phyloP scores from a whole-genome alignment of 2,329 filamentous ascomycete species.

The Tolypocladium amazonense region DNA sequence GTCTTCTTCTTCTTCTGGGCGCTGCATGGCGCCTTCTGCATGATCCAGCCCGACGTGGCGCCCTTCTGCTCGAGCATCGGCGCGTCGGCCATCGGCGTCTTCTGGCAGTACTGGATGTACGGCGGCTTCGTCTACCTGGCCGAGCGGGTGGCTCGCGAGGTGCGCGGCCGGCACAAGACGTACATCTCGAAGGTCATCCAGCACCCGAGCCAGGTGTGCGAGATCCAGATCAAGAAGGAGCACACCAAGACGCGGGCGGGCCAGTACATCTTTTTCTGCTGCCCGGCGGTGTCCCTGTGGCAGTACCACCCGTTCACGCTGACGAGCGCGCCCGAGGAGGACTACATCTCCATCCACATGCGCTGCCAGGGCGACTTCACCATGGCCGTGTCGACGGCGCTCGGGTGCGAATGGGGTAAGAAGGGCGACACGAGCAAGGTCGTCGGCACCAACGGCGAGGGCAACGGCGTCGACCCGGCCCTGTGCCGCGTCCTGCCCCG shows the following conservation, averaged over 20 bases:
- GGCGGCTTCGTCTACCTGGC: constrained; percentile 70
- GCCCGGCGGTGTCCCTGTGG: constrained; percentile 76
- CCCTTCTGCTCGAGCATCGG: constrained; percentile 66
- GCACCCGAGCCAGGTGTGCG: constrained; percentile 79
- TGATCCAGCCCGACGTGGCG: constrained; percentile 76
- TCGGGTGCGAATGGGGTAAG: constrained; percentile 65
- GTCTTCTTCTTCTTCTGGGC: constrained; percentile 87
- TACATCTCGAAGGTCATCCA: constrained; percentile 84
- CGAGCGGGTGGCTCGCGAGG: constrained; percentile 69
- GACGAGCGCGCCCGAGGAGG: constrained; percentile 79
- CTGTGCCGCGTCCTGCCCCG: constrained; percentile 66
- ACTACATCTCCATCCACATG: constrained; percentile 82
- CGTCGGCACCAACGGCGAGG: constrained; percentile 53
- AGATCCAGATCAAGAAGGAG: constrained; percentile 89
- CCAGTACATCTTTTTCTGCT: constrained; percentile 85
- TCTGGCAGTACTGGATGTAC: constrained; percentile 87
- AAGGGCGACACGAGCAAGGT: constrained; percentile 49
- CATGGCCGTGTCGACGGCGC: constrained; percentile 52
- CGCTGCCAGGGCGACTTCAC: constrained; percentile 79
- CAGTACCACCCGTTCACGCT: constrained; percentile 84
- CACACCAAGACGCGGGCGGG: constrained; percentile 71
- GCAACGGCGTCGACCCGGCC: constrained; percentile 52
- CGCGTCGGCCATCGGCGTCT: constrained; percentile 58
- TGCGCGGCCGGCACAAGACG: constrained; percentile 72
- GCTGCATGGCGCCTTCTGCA: constrained; percentile 81